Base-by-base conservation (phyloP, 140 eudicot genomes). In the Oenanthe javanica region DNA sequence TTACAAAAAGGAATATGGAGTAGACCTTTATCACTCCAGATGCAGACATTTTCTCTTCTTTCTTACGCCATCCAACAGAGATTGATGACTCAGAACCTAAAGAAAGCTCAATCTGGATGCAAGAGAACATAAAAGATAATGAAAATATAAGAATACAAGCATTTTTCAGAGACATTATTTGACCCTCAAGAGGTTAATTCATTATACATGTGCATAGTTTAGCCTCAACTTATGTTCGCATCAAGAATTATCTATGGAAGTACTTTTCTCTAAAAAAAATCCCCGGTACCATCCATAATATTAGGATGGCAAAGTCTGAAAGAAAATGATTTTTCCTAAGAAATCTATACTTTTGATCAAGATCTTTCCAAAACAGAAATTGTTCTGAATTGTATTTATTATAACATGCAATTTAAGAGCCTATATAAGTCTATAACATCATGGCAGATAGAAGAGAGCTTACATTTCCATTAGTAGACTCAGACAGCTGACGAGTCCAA, bases 41-140 rank as follows among this genome's bases (percentile, higher is more conserved):
- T 77, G 97, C 97, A 80, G 96, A 85, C 93, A 79, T 88, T 40
- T 86, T 92, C 87, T 87, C 83, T 59, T 90, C 95, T 87, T 92
- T 92, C 83, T 84, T 94, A 84, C 89, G 89, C 99, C 99, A 94
- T 77, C 99, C 99, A 87, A 94, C 97, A 84, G 92, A 89, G 81
- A 94, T 76, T 43, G 91, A 89, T 15, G 97, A 88, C 70, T 94
- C 99, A 48, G 90, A 47, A 16, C 97, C 99, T 82, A 94, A 86
- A 84, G 81, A 79, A 77, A 94, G 89, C 79, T 90, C 95, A 78
- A 94, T 94, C 99, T 94, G 93, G 45, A 83, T 23, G 51, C 63
- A n/a, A n/a, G n/a, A n/a, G n/a, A n/a, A n/a, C 42, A 15, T 75
- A 76, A 47, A 45, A 61, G 43, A 11, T 48, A 21, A 27, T 10